Base-by-base conservation (phyloP, 2,329 filamentous ascomycete genomes). In the Colletotrichum chrysophilum region DNA sequence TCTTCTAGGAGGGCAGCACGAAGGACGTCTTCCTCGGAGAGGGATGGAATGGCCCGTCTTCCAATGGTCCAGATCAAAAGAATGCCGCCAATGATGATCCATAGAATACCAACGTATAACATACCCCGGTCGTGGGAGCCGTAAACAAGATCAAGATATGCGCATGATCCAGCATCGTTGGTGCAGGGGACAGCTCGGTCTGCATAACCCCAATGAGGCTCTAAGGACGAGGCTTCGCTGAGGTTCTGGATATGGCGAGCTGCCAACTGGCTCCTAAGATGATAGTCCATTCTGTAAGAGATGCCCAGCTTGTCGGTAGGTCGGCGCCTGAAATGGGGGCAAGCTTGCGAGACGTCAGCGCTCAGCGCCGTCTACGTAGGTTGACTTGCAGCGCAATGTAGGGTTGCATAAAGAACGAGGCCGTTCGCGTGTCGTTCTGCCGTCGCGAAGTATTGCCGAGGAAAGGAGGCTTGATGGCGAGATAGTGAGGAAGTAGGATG, bases 131-230 rank as follows among this genome's bases (percentile, higher is more conserved):
- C 89, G 79, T 91, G 89, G 16, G 86, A 82, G 30, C 77, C 75
- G 77, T 91, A 91, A 66, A 90, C 88, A 55, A 86, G 82, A 74
- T 91, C 89, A 64, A 91, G 87, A 78, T 89, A 89, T 30, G 80
- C 85, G 80, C 87, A 89, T 13, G 87, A 87, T 21, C 86, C 87
- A 16, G 83, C 78, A 73, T 89, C 87, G 79, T 83, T 87, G 61
- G 82, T 84, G 80, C 87, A 89, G 5, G 87, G 87, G 9, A 89
- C 55, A 2, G 85, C 82, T 38, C 87, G 85, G 77, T 85, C 83
- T n/a, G 83, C 83, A 71, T 88, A 89, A 66, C 87, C 87, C 87
- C 87, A 89, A 79, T 89, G 86, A 48, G 82, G 82, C 74, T 86
- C 82, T n/a, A 85, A 72, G 18, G 71, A 66, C 36, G 78, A 77